Base-by-base conservation (phyloP, 2,329 filamentous ascomycete species). In the Neonectria ditissima region DNA sequence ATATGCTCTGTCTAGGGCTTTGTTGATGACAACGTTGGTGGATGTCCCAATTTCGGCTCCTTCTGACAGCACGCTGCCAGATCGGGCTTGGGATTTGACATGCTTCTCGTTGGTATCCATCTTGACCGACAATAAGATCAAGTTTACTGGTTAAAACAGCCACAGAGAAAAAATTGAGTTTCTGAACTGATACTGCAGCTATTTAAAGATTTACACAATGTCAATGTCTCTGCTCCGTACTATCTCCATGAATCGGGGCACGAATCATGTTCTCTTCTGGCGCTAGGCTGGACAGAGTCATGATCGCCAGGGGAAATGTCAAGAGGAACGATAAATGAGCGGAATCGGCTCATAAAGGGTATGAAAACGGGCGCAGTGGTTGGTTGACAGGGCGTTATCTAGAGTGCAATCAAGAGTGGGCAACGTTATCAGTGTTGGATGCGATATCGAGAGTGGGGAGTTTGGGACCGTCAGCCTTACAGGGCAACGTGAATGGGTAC, bases 381-480 rank as follows among this genome's bases (percentile, higher is more conserved):
- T 53, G 48, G 39, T 37, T 16, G 41, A 16, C n/a, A 16, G 5
- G 10, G 53, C 53, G 22, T 53, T 39, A 32, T 26, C 14, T 44
- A 13, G 39, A 34, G 30, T 22, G 30, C 20, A 50, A 34, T 56
- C 53, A 53, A 62, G 59, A 62, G 59, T 62, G 59, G 59, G 53
- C 7, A 47, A 30, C 39, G 44, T 53, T 62, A 62, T 54, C 48
- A 57, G 22, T 9, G 16, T 4, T 13, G 9, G 50, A 34, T 30
- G n/a, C 41, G 51, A 61, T 57, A 58, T 53, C 59, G 24, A 34
- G 59, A 62, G 59, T 62, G 59, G 59, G 59, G 54, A 51, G 39
- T 47, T 52, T n/a, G 8, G 9, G n/a, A 2, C 11, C 5, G n/a
- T 20, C n/a, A 20, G 28, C n/a, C 4, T 10, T 18, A 37, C 14